phyloP scores from a whole-genome alignment of 768 basidiomycete species.

The Boletus barrowsii region DNA sequence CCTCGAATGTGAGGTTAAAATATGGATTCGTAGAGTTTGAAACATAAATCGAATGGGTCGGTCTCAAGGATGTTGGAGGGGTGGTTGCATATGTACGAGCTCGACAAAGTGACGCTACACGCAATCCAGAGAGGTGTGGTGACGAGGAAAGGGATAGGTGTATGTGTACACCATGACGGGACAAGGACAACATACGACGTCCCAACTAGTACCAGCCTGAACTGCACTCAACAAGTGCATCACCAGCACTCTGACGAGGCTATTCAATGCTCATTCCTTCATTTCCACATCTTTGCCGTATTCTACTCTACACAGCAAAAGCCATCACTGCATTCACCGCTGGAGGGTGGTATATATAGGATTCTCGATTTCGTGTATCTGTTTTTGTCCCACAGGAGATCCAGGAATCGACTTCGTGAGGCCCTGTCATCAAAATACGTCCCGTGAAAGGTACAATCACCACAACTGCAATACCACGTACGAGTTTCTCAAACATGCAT shows the following conservation, averaged over 20 bases:
- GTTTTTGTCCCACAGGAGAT: constrained; percentile 73
- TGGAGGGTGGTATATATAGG: constrained; percentile 83
- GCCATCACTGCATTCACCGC: constrained; percentile 51
- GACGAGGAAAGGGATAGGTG: constrained; percentile 6
- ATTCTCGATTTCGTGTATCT: constrained; percentile 83
- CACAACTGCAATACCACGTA: constrained; percentile 40
- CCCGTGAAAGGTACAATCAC: neutral
- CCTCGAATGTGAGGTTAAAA: constrained; percentile 88
- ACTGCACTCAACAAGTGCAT: too few relatives aligned
- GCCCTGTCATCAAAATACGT: constrained; percentile 51
- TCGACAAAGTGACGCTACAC: neutral
- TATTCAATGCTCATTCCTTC: too few relatives aligned
- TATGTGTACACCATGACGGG: constrained; percentile 29
- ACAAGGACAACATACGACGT: constrained; percentile 28
- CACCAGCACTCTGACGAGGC: too few relatives aligned
- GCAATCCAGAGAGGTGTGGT: neutral
- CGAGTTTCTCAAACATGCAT: constrained; percentile 96
- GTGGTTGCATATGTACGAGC: constrained; percentile 14
- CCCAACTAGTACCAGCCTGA: too few relatives aligned
- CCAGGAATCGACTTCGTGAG: constrained; percentile 90
- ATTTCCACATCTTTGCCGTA: neutral
- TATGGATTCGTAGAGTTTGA: constrained; percentile 79
- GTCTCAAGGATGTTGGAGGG: constrained; percentile 24
- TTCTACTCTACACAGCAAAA: constrained; percentile 22
- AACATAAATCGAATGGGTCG: constrained; percentile 58